These are phyloP conservation scores for Helianthus tuberosus DNA, from an alignment of 129 eudicot species.

Conservation along the genomic window DNA sequence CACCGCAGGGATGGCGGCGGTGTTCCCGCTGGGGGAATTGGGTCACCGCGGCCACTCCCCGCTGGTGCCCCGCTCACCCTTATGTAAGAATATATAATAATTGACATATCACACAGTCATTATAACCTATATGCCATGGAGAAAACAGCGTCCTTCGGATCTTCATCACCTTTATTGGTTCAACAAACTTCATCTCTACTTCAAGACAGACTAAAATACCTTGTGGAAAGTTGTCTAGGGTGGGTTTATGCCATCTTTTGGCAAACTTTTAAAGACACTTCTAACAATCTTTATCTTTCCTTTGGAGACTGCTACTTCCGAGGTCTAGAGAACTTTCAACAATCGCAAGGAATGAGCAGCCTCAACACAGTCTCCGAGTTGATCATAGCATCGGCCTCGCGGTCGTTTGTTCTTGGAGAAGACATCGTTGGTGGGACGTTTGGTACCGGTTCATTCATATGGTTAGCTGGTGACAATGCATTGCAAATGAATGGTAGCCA, in stretches of 20 bases:
- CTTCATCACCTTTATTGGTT: background rate
- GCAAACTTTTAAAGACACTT: constrained; percentile 39
- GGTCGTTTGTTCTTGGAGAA: constrained; percentile 29
- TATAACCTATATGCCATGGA: background rate
- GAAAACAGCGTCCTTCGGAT: background rate
- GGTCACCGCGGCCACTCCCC: no score
- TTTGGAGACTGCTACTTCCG: constrained; percentile 1
- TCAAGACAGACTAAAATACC: constrained; percentile 4
- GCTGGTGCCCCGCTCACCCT: no score
- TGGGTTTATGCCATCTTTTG: constrained; percentile 58
- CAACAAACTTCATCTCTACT: background rate
- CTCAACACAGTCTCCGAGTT: constrained; percentile 7
- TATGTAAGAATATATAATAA: background rate
- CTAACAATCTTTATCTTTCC: background rate
- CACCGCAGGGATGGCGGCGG: no score
- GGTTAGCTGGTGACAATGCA: constrained; percentile 41
- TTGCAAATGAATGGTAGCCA: constrained; percentile 23
- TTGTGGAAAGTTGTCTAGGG: constrained; percentile 31
- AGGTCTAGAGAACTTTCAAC: background rate
- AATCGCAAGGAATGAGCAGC: background rate
- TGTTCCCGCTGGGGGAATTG: no score
- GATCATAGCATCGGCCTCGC: constrained; percentile 38
- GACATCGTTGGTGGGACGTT: constrained; percentile 41
- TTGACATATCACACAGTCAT: background rate
- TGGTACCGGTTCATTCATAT: constrained; percentile 32